Base-by-base conservation (phyloP, 768 basidiomycete genomes). In the Xerocomellus amylosporus region DNA sequence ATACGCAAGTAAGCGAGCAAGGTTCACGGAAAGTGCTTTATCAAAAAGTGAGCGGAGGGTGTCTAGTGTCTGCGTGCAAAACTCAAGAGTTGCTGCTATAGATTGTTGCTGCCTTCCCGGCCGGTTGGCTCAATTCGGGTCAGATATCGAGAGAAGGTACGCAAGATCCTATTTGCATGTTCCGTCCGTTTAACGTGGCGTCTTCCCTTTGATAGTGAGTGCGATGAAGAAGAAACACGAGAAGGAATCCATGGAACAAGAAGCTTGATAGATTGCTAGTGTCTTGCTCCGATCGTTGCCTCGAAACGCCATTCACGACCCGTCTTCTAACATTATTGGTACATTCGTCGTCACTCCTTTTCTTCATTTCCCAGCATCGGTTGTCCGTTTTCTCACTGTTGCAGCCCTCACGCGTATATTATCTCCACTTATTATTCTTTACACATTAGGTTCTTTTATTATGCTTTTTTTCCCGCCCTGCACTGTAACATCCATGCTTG, bases 61-160 rank as follows among this genome's bases (percentile, higher is more conserved):
- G 12, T 41, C 5, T 22, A 9, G 15, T 30, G 22, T n/a, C 12
- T 33, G 15, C 9, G 13, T 31, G 38, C 28, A 24, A 38, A 40
- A 30, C 38, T 36, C 53, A n/a, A n/a, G n/a, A 26, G n/a, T 31
- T 8, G 26, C 13, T 45, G 30, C 20, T 24, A 3, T 33, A 85
- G 84, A 90, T 93, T 53, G 86, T 92, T 0, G 79, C 78, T n/a
- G 83, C 83, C 2, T 93, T 90, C 70, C 91, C 90, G 0, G 76
- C 85, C 0, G 88, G 88, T 13, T 93, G 91, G 91, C 83, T 93
- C 74, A 84, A 85, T 28, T 90, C 88, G 3, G 88, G 90, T 4
- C 88, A 90, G 68, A 89, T 93, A 55, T 91, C 89, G 33, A 79
- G 91, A 64, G 91, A 93, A 77, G 88, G 90, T 91, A 47, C 34